Evolutionary conservation across 2,329 filamentous ascomycete genomes (phyloP).

Genomic region (Taxawa tesnikishii): DNA sequence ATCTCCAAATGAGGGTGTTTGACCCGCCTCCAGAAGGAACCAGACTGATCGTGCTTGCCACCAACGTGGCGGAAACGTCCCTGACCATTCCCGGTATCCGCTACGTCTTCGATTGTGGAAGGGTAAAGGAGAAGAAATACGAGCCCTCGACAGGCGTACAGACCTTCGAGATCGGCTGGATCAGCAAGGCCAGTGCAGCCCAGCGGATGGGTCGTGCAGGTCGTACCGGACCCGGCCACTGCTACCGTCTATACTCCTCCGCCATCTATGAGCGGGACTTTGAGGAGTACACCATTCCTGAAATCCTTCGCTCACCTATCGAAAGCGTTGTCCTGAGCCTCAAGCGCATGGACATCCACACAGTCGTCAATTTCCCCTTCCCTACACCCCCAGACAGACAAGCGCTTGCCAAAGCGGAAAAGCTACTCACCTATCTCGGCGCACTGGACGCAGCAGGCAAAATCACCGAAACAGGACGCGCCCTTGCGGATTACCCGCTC

Average conservation of each 20-base stretch:
- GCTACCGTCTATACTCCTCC: conserved; percentile 87
- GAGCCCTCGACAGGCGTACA: conserved; percentile 84
- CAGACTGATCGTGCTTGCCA: conserved; percentile 78
- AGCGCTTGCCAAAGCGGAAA: conserved; percentile 72
- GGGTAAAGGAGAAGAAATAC: conserved; percentile 85
- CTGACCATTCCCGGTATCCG: conserved; percentile 90
- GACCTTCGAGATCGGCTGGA: conserved; percentile 90
- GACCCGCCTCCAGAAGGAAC: conserved; percentile 65
- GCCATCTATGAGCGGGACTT: conserved; percentile 90
- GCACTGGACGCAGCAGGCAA: conserved; percentile 57
- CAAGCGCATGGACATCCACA: conserved; percentile 85
- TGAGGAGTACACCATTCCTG: conserved; percentile 71
- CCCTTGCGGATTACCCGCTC: conserved; percentile 80
- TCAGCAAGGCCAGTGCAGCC: conserved; percentile 90
- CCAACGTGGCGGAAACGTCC: conserved; percentile 94
- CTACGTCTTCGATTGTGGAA: conserved; percentile 90
- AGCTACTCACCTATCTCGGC: conserved; percentile 71
- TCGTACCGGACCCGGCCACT: conserved; percentile 89
- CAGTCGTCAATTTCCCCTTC: conserved; percentile 90
- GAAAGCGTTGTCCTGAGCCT: conserved; percentile 83
- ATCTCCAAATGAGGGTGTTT: conserved; percentile 84
- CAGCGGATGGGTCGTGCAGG: conserved; percentile 90
- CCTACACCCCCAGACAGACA: conserved; percentile 74
- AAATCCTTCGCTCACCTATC: conserved; percentile 81
- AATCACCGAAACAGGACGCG: conserved; percentile 66